Base-by-base conservation (phyloP, 257 asterid genomes). In the Paraleonurus japonicus region DNA sequence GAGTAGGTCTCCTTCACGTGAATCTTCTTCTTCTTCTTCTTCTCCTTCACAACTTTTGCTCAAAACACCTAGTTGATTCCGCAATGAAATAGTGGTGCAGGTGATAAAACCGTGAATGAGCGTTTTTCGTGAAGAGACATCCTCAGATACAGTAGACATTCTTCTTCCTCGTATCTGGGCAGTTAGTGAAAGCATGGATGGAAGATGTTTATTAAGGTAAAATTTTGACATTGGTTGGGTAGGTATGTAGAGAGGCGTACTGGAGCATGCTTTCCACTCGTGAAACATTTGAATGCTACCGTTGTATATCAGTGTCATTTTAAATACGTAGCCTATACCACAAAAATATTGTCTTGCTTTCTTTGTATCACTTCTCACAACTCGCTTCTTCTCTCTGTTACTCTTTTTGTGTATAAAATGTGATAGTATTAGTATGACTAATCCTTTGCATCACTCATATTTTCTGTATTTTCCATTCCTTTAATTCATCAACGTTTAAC, bases 41-140 rank as follows among this genome's bases (percentile, higher is more conserved):
- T 10, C 16, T 12, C 12, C 48, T n/a, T n/a, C 47, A 20, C 26
- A 45, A 60, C 35, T 61, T 69, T 24, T 47, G 7, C 17, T 7
- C 30, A 5, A 58, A 19, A 20, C 37, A 0, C 22, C 30, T 64
- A 26, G 78, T 76, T 76, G 76, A 76, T 64, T 66, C 54, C 61
- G 70, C 26, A 45, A 69, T 76, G 41, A 35, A 67, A 79, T 75
- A 85, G 87, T 75, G 72, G 83, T 54, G 83, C 87, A 81, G 89
- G 89, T 80, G 89, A 82, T 33, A 85, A 85, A 82, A 20, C 80
- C 26, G 61, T 8, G 62, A 76, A 48, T 22, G 81, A 81, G 51
- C 78, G 66, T 43, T 66, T 75, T 27, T 51, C 69, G 27, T 79
- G 80, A 78, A 50, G 71, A 74, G 23, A 68, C 54, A 32, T 6